A percentile compares a stretch with the other conserved stretches of the same genome.
These are phyloP conservation scores for Gloeophyllum trabeum DNA, from an alignment of 768 basidiomycete genomes.

Conservation along the genomic window DNA sequence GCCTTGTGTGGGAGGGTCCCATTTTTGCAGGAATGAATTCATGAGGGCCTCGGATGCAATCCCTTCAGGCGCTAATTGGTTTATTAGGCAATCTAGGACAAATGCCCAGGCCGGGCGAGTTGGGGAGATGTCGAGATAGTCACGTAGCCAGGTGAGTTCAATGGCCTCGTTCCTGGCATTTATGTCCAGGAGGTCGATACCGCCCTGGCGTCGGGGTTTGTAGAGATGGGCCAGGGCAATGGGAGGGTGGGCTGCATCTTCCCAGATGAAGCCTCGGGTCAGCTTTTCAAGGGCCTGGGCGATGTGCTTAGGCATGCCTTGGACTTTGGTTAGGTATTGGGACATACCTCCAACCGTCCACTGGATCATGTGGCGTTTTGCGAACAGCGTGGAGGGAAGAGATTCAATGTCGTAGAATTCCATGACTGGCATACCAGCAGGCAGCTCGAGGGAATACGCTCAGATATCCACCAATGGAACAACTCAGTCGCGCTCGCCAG, in stretches of 20 bases:
- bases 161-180: slow-evolving; percentile 6
- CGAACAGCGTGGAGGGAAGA: too few relatives aligned
- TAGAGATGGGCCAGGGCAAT: neutral
- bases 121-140: slow-evolving; percentile 1
- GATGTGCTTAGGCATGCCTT: slow-evolving; percentile 16
- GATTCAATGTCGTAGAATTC: too few relatives aligned
- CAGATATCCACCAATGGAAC: too few relatives aligned
- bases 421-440: too few relatives aligned
- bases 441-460: too few relatives aligned
- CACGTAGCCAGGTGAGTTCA: slow-evolving; percentile 5
- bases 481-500: too few relatives aligned
- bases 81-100: neutral
- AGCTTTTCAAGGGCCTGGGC: slow-evolving; percentile 8
- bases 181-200: slow-evolving; percentile 6
- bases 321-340: slow-evolving; percentile 19
- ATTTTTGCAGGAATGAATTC: slow-evolving; percentile 6
- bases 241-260: neutral
- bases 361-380: too few relatives aligned
- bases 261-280: slow-evolving; percentile 12
- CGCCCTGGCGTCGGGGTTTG: slow-evolving; percentile 1
- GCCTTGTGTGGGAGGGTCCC: neutral
- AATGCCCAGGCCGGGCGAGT: slow-evolving; percentile 7
- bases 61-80: neutral
- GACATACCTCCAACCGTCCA: slow-evolving; percentile 10
- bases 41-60: neutral